Evolutionary conservation across 306 rosid genomes (phyloP).

Genomic region (Vigna hirtella): DNA sequence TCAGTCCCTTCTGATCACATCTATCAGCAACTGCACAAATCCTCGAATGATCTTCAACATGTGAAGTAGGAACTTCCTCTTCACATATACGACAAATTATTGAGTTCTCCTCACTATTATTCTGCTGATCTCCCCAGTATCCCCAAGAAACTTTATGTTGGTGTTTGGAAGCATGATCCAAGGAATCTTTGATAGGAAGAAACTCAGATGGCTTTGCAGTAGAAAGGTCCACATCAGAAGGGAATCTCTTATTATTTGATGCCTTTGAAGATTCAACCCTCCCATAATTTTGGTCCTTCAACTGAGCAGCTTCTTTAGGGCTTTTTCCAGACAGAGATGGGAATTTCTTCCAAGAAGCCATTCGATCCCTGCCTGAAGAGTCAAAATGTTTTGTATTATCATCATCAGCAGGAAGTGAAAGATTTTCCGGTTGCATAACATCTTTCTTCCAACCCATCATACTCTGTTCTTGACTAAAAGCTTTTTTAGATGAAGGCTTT

Average conservation of each 20-base stretch:
- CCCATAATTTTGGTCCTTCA: constrained; percentile 68
- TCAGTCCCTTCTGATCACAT: constrained; percentile 91
- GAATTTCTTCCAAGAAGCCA: constrained; percentile 93
- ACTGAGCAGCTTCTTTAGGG: constrained; percentile 60
- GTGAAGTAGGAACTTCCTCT: constrained; percentile 92
- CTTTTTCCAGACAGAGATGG: constrained; percentile 68
- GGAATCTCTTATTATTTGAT: constrained; percentile 54
- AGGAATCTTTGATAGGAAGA: constrained; percentile 71
- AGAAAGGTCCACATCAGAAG: constrained; percentile 63
- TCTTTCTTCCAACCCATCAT: constrained; percentile 73
- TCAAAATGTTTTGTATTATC: constrained; percentile 60
- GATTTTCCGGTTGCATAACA: constrained; percentile 50
- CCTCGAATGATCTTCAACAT: constrained; percentile 96
- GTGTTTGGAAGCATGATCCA: constrained; percentile 83
- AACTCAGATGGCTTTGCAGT: constrained; percentile 71
- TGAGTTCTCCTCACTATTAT: constrained; percentile 72
- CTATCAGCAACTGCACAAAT: constrained; percentile 95
- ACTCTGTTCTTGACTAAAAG: constrained; percentile 91
- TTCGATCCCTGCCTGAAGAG: constrained; percentile 74
- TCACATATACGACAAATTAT: constrained; percentile 99
- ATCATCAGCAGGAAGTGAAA: constrained; percentile 54
- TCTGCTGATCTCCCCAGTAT: constrained; percentile 83
- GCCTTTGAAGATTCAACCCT: constrained; percentile 65
- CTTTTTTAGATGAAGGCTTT: constrained; percentile 76
- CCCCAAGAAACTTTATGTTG: constrained; percentile 93